Evolutionary conservation across 352 stramenopile species (phyloP).

Genomic region (Globisporangium viniferum): DNA sequence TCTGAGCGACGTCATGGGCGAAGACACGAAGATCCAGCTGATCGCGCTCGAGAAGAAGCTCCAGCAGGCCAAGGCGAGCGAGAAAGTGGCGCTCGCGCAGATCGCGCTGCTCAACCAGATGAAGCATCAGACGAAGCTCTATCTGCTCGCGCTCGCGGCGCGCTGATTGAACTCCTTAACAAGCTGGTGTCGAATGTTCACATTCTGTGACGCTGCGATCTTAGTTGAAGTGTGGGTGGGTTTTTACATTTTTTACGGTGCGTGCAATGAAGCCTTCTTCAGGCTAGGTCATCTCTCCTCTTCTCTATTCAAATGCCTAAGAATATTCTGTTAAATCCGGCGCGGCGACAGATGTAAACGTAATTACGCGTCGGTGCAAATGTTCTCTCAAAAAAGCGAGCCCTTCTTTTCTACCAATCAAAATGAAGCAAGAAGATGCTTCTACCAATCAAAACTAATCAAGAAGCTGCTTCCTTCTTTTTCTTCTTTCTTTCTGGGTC

Average conservation of each 20-base stretch:
- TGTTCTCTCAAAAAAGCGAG: background rate
- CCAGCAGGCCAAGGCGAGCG: constrained; percentile 29
- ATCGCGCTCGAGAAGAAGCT: constrained; percentile 49
- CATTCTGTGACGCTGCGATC: background rate
- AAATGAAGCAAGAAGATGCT: background rate
- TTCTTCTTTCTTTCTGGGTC: constrained; percentile 7
- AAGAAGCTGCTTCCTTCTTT: background rate
- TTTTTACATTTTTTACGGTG: constrained; percentile 8
- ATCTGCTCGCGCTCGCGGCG: constrained; percentile 49
- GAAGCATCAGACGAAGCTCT: constrained; percentile 81
- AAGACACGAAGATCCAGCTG: constrained; percentile 51
- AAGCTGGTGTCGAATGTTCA: too few species aligned
- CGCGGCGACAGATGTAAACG: background rate
- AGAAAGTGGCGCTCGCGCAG: constrained; percentile 36
- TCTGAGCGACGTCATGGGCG: constrained; percentile 47
- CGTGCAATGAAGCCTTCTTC: background rate
- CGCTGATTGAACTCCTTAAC: background rate
- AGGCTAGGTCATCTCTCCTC: background rate
- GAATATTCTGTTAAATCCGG: background rate
- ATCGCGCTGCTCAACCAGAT: constrained; percentile 62
- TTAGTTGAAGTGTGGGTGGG: background rate
- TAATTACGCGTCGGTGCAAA: background rate
- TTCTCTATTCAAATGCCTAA: background rate
- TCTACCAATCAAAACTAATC: background rate
- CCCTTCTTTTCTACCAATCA: background rate